Base-by-base conservation (phyloP, 208 protist species). In the Trypanosomatidae sp. region DNA sequence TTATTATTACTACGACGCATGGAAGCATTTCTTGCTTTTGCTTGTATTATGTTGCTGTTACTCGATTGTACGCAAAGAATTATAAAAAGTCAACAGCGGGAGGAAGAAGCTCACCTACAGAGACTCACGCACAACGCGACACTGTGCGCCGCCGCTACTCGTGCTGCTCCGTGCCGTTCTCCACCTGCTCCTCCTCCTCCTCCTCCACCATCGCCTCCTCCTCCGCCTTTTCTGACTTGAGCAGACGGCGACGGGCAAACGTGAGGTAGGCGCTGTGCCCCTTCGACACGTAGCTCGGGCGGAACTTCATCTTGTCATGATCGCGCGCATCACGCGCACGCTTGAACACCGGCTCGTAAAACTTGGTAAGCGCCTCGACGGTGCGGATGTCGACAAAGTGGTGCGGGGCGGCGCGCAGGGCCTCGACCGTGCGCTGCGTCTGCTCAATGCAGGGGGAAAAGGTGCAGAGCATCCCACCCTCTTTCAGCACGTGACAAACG, bases 361-460 rank as follows among this genome's bases (percentile, higher is more conserved):
- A 84, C 75, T 88, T 89, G 22, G 86, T 88, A 19, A 96, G 77
- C 39, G 88, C 88, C 80, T 98, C 92, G 25, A 95, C 87, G 4
- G 94, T 98, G 46, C 92, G 91, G 39, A 98, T 87, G 71, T 96
- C 89, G n/a, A 95, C 78, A 62, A 97, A 98, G 66, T 85, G 81
- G 70, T 88, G 79, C 41, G 88, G 86, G 5, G 79, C 69, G 49
- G 92, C 74, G 9, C 89, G 84, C 28, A 98, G 74, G 9, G 66
- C 71, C n/a, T 82, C 73, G 36, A 73, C 86, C 22, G 91, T 96
- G 39, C 91, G 85, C 85, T 98, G 95, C 2, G 90, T 90, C 82
- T 98, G 95, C 82, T 98, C 95, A 71, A 98, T 98, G 82, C 95
- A 98, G 5, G 95, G 95, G 2, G 93, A 97, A 70, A 97, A 98